Base-by-base conservation (phyloP, 306 rosid species). In the Pterocarpus santalinus region DNA sequence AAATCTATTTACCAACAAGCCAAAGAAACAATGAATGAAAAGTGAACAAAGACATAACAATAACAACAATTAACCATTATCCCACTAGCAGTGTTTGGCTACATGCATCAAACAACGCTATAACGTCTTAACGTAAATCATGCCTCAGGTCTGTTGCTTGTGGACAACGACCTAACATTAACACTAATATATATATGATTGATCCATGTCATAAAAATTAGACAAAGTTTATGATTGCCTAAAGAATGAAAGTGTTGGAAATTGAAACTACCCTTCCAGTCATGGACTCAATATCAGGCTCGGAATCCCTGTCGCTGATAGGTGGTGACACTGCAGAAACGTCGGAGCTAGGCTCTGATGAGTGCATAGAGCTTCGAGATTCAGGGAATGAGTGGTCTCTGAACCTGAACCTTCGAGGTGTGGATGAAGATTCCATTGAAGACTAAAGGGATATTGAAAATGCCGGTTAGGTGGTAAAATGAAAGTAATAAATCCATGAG, bases 281-380 rank as follows among this genome's bases (percentile, higher is more conserved):
- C 84, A 92, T 94, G 83, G 97, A 91, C 46, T 86, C 86, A 69
- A 92, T 87, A 10, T 87, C 86, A 67, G 80, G 62, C 14, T 90
- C 92, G 7, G 55, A 47, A 38, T 87, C 87, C 0, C 43, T 53
- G 60, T 85, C 85, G 66, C 65, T 83, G 13, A 30, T 11, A 32
- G 80, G 64, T 11, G 63, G 81, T 39, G 94, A 80, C 11, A 35
- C 72, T 10, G 90, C 83, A 10, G 92, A 85, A 38, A 68, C 53
- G 44, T 81, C 87, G 62, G 97, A 88, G 81, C 73, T 85, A 47
- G 82, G 70, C 38, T 77, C 89, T 10, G 89, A 89, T 22, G 87
- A 88, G 8, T 22, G 72, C 66, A 79, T 32, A 0, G 90, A 72
- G 76, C 82, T 78, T 76, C 84, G 87, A 77, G 81, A 72, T 1